Evolutionary conservation across 2,329 filamentous ascomycete species (phyloP), one percentile per base, ranked within the genome.

Genomic region (Colletotrichum sojae): DNA sequence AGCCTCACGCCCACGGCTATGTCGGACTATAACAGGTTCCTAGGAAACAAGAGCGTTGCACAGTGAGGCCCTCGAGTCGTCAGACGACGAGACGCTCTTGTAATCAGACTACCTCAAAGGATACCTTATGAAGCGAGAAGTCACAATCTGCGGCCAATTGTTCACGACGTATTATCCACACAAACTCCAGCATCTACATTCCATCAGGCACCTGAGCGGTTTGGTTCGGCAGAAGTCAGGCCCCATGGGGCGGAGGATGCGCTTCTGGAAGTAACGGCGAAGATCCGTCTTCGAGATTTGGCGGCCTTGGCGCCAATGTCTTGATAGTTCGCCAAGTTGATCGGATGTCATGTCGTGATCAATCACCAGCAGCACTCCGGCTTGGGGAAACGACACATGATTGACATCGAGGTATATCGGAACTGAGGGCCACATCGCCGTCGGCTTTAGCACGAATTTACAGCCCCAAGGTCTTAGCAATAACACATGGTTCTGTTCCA

Each of bases 131-230:
- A 77, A 78, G 71, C 76, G 83, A n/a, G 80, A 82, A 0, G 77
- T 80, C 3, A 83, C 82, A 0, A 83, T 86, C 2, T 86, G 83
- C 81, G 84, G 86, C 56, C 83, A 83, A 13, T 73, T 85, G 20
- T 85, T 85, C 71, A 78, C 79, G 63, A 78, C 79, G 71, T 75
- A 82, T 63, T 83, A 86, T 72, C 80, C 2, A 81, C 10, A 83
- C 85, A 67, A 69, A 73, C 13, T 84, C 81, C 75, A 73, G 0
- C 74, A 85, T n/a, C 76, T 79, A 6, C 80, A 80, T 66, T 79
- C 82, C 15, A 78, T 77, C 73, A 73, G 69, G 56, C 81, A 62
- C 13, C 12, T 43, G 12, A 43, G 27, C 27, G 27, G 27, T 9
- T 31, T 9, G 27, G 27, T 31, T 31, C 27, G 13, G 40, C 40